Conservation (phyloP, 768 basidiomycete genomes). For the Mycena metata region DNA sequence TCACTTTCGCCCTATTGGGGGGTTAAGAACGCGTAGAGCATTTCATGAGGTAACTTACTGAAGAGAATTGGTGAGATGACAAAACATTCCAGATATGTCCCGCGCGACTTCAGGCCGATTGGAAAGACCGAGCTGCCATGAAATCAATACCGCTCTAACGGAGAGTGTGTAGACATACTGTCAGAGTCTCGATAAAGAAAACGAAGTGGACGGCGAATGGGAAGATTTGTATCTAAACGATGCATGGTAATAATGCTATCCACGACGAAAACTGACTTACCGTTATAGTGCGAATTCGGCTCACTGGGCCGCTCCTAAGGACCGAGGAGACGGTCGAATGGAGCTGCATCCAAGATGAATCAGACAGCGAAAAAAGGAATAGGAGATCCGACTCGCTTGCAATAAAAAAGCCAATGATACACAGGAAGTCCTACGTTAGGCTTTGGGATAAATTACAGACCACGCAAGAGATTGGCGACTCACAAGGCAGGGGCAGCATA, state of each 20-base stretch:
- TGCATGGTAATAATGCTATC: background rate
- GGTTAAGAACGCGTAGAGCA: background rate
- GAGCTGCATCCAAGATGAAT: background rate
- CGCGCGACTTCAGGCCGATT: slow-evolving; percentile 1
- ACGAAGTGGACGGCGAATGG: slow-evolving; percentile 3
- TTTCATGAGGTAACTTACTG: background rate
- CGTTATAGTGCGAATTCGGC: background rate
- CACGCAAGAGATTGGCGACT: background rate
- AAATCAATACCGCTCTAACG: background rate
- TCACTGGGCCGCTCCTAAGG: background rate
- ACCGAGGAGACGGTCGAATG: slow-evolving; percentile 6
- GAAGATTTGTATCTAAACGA: background rate
- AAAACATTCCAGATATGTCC: slow-evolving; percentile 16
- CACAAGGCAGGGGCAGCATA: slow-evolving; percentile 29
- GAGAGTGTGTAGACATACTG: background rate
- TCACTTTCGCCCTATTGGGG: slow-evolving; percentile 12
- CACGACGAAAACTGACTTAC: background rate
- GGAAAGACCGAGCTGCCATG: slow-evolving; percentile 3
- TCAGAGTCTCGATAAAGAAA: slow-evolving; percentile 5
- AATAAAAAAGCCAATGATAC: slow-evolving; percentile 5
- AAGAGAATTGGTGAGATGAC: background rate
- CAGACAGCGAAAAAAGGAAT: background rate
- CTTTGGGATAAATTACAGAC: background rate
- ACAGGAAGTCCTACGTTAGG: background rate
- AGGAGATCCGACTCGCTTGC: background rate